Conservation (phyloP, 208 protist species). For the Lotmaria passim region DNA sequence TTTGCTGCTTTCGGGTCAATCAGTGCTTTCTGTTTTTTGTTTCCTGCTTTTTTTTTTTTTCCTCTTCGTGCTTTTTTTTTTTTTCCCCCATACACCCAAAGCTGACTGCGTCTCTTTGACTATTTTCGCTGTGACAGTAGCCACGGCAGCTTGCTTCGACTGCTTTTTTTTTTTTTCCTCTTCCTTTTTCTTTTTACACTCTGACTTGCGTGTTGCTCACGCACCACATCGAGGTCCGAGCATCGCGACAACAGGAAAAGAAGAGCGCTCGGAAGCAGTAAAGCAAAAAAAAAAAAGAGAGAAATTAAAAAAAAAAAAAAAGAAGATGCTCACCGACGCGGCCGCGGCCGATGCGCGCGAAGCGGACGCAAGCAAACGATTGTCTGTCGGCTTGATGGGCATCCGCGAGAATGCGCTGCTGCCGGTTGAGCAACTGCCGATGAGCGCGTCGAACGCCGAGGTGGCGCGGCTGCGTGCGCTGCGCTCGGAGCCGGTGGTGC, state of each 20-base stretch:
- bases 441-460: neutral
- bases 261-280: no score
- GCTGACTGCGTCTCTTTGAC: no score
- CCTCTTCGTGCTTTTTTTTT: neutral
- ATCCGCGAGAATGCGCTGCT: conserved; percentile 5
- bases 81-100: neutral
- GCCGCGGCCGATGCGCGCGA: neutral
- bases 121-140: no score
- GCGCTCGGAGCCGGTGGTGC: conserved; percentile 48
- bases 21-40: no score
- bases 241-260: no score
- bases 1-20: no score
- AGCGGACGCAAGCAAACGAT: neutral
- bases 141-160: neutral
- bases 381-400: neutral
- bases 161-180: neutral
- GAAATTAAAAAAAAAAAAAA: neutral
- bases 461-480: conserved; percentile 30
- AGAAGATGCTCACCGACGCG: neutral
- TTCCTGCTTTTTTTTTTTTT: conserved; percentile 8
- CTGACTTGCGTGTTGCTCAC: no score
- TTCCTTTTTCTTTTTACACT: neutral
- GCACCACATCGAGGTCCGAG: no score
- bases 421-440: neutral
- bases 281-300: no score